phyloP scores from a whole-genome alignment of 306 rosid species.

The Crotalaria pallida region DNA sequence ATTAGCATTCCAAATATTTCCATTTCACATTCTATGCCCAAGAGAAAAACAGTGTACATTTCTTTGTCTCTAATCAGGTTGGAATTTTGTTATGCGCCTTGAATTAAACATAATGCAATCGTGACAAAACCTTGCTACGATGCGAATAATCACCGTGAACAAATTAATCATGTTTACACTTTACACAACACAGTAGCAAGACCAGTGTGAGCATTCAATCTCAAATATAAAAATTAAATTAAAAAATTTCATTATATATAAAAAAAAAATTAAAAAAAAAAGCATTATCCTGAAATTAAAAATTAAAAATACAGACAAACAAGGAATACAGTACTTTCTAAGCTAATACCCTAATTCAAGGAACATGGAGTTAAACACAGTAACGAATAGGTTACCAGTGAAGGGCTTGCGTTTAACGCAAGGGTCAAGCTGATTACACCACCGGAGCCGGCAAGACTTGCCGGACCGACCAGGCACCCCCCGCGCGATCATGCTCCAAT shows the following conservation, averaged over 20 bases:
- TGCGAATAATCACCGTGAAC: not conserved
- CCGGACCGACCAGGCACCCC: conserved; percentile 77
- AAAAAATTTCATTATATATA: too few relatives aligned
- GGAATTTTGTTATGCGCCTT: not conserved
- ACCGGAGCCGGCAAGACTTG: conserved; percentile 84
- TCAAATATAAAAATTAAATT: not conserved
- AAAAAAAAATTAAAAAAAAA: not conserved
- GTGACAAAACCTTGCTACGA: not conserved
- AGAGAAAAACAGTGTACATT: not conserved
- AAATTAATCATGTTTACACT: not conserved
- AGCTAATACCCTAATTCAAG: not conserved
- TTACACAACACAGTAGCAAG: not conserved
- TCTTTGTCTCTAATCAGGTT: not conserved
- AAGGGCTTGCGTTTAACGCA: conserved; percentile 77
- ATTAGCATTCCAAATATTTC: not conserved
- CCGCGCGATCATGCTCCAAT: conserved; percentile 74
- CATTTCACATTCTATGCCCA: too few relatives aligned
- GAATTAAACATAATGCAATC: not conserved
- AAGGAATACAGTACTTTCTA: not conserved
- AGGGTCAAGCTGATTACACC: conserved; percentile 88
- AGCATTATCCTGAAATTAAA: not conserved
- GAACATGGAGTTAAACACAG: not conserved
- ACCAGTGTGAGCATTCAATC: not conserved
- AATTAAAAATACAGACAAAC: not conserved
- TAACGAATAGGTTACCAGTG: conserved; percentile 35